Base-by-base conservation (phyloP, 2,329 filamentous ascomycete species). In the Parastagonospora avenae region DNA sequence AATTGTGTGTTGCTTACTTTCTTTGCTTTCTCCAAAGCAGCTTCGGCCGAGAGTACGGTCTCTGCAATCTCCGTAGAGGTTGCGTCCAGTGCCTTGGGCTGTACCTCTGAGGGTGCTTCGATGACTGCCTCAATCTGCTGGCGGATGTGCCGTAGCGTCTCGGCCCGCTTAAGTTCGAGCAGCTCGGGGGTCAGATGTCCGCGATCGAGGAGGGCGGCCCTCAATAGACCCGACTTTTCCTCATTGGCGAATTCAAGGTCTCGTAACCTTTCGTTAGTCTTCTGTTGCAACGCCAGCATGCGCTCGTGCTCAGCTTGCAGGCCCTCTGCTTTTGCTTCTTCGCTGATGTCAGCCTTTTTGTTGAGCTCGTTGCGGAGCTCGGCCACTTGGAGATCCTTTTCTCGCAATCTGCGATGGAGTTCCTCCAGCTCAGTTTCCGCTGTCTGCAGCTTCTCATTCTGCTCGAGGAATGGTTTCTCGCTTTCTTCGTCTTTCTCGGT, bases 391-490 rank as follows among this genome's bases (percentile, higher is more conserved):
- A 72, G 46, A 19, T 74, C 71, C 46, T 72, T 71, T 41, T 73
- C 71, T 32, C 68, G 65, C 16, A 71, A 50, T 27, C 62, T 62
- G 33, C 67, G 63, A 39, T 67, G 67, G 30, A 75, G 60, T 39
- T 73, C 72, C 37, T 71, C 62, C 4, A 74, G 54, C 46, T 73
- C 70, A 2, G 63, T 59, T 50, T 74, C 70, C 7, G 66, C 63
- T 16, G 64, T 62, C 16, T 71, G 69, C 9, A 74, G 66, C 47
- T 70, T 74, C 39, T 72, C 62, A n/a, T 68, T 74, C 40, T 74
- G 72, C 42, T 74, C 68, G 6, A 74, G 59, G 46, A 74, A 74
- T 0, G 72, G 72, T 42, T 70, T 70, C 47, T 74, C 64, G 35
- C 59, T 71, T 15, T 68, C 63, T 36, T 73, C 69, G 40, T 75